Evolutionary conservation across 2,329 filamentous ascomycete species (phyloP), one percentile per base, ranked within the genome.

Genomic region (Periconia macrospinosa): DNA sequence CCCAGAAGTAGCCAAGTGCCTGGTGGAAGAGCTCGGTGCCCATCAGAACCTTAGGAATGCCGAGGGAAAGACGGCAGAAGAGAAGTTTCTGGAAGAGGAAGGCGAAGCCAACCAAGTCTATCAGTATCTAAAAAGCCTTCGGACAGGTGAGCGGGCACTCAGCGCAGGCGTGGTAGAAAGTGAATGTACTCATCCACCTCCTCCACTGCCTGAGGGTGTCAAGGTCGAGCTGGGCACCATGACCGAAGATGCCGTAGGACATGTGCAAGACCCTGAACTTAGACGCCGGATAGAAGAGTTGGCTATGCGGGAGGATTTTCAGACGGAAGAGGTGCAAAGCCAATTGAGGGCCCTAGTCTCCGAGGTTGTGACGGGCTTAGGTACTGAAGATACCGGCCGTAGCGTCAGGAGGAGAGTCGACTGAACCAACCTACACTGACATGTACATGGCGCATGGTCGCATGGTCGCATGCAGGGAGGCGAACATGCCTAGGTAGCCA

Each of bases 231-330:
- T 97, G 53, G 89, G 89, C 45, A 89, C 89, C 2, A 86, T 94
- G 79, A 83, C 88, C 41, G 71, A 73, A 47, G 70, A 72, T 13
- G 62, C 72, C 74, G 61, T 79, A 73, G 83, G 84, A 1, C 81
- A 80, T 40, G 85, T 87, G 53, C 84, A 88, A 9, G 92, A 97
- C 69, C 86, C 90, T 1, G 92, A 92, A 61, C 91, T 99, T 61
- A 86, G 88, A 68, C 81, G 88, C 61, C 83, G 90, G 49, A 97
- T 99, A 68, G 92, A 97, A 67, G 89, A 96, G 74, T 77, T 99
- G 55, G 92, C 94, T 2, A 83, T 87, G 35, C 82, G 91, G 41
- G 86, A 89, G 20, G 92, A 97, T 68, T 96, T 97, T 66, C 81
- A 93, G 63, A 88, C 86, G 6, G 86, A 90, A 50, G 85, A 88